phyloP scores from a whole-genome alignment of 2,329 filamentous ascomycete genomes.

The Setomelanomma holmii region DNA sequence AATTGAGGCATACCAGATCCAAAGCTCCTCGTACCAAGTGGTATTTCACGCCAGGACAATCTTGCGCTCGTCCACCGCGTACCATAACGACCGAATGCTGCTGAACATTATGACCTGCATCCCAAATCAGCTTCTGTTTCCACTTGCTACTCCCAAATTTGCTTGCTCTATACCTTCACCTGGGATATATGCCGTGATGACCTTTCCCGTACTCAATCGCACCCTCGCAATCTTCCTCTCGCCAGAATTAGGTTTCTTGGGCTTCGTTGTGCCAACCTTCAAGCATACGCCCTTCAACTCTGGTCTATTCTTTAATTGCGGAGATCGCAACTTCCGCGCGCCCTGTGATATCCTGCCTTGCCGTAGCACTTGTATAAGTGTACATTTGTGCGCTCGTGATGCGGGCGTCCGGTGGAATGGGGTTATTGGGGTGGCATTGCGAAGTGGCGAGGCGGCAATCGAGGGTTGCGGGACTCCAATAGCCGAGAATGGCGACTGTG shows the following conservation, averaged over 20 bases:
- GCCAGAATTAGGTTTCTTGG: conserved; percentile 98
- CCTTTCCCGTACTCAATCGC: conserved; percentile 81
- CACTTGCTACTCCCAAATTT: conserved; percentile 6
- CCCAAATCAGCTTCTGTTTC: conserved; percentile 12
- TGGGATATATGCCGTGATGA: conserved; percentile 92
- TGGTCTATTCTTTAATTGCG: conserved; percentile 78
- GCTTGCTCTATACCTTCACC: conserved; percentile 71
- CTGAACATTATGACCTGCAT: conserved; percentile 88
- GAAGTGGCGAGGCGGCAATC: conserved; percentile 25
- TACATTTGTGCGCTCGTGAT: conserved; percentile 50
- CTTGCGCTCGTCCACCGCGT: conserved; percentile 89
- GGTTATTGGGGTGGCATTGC: conserved; percentile 26
- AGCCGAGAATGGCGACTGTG: conserved; percentile 19
- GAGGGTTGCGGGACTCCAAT: conserved; percentile 24
- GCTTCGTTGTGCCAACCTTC: conserved; percentile 90
- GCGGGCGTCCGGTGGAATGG: conserved; percentile 49
- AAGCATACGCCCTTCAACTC: conserved; percentile 95
- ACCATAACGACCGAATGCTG: conserved; percentile 98
- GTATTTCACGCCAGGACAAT: conserved; percentile 98
- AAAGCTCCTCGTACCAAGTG: conserved; percentile 89
- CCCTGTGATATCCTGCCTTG: conserved; percentile 81
- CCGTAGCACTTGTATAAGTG: conserved; percentile 60
- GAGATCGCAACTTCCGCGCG: conserved; percentile 85
- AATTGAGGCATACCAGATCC: conserved; percentile 75
- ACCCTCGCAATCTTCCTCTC: conserved; percentile 96